Percentiles rank a stretch among this genome's conserved stretches.
These are phyloP conservation scores for Nepenthes alata DNA, from an alignment of 179 eudicot species.

Conservation along the genomic window DNA sequence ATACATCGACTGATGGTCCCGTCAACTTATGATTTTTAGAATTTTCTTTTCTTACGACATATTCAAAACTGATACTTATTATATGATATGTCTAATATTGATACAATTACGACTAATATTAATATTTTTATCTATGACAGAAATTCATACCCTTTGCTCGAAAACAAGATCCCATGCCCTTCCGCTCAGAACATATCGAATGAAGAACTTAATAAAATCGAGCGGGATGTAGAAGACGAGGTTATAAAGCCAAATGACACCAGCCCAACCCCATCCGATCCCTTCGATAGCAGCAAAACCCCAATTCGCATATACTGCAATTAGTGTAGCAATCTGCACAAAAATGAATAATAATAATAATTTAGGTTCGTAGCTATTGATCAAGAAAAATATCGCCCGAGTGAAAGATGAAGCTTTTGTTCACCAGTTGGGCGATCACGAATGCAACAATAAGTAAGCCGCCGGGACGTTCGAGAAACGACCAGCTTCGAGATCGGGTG, in stretches of 20 bases:
- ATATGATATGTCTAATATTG: not conserved
- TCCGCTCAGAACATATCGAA: slow-evolving; percentile 75
- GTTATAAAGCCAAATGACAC: slow-evolving; percentile 85
- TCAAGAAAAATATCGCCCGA: too few relatives aligned
- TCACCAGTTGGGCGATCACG: slow-evolving; percentile 72
- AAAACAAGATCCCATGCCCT: slow-evolving; percentile 93
- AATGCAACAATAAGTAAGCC: slow-evolving; percentile 63
- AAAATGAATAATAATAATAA: too few relatives aligned
- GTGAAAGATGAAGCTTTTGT: not conserved
- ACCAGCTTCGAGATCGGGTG: slow-evolving; percentile 87
- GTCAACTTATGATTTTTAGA: too few relatives aligned
- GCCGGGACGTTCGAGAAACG: slow-evolving; percentile 85
- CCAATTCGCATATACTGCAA: slow-evolving; percentile 92
- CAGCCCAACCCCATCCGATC: slow-evolving; percentile 98
- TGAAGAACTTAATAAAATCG: slow-evolving; percentile 67
- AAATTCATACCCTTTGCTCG: slow-evolving; percentile 64
- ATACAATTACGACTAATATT: too few relatives aligned
- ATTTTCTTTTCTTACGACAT: too few relatives aligned
- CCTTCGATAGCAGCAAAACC: slow-evolving; percentile 84
- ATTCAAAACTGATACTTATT: too few relatives aligned
- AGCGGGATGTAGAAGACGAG: slow-evolving; percentile 67
- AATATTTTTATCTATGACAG: not conserved
- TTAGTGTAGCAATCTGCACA: slow-evolving; percentile 67
- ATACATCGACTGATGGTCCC: not conserved
- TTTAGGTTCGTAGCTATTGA: too few relatives aligned